phyloP scores from a whole-genome alignment of 1,284 basidiomycete species.

The Schizopora paradoxa region DNA sequence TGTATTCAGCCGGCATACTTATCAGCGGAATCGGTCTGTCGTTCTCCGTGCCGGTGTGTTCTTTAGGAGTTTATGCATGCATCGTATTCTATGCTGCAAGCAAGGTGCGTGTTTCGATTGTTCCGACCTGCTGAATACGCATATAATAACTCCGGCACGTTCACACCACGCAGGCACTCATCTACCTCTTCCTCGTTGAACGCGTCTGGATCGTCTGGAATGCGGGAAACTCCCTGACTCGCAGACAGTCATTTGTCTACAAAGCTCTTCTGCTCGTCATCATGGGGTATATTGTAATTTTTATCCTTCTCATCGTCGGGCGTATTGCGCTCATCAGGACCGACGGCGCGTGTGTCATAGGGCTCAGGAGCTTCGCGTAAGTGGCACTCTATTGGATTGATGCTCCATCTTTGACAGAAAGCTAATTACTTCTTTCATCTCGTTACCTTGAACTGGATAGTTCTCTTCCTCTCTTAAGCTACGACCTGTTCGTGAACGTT shows the following conservation, averaged over 20 bases:
- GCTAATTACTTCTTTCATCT: not conserved
- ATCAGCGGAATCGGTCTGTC: slow-evolving; percentile 15
- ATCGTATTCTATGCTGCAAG: slow-evolving; percentile 16
- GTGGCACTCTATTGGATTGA: slow-evolving; percentile 6
- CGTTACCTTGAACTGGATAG: slow-evolving; percentile 11
- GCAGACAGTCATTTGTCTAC: slow-evolving; percentile 32
- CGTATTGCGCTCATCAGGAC: slow-evolving; percentile 32
- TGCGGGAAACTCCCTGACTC: slow-evolving; percentile 15
- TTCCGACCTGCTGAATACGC: too few species aligned
- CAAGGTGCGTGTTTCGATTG: slow-evolving; percentile 13
- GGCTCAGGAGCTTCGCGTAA: slow-evolving; percentile 32
- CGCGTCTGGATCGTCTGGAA: slow-evolving; percentile 15
- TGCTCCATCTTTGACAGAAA: not conserved
- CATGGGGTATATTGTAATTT: slow-evolving; percentile 29
- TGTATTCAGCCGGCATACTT: slow-evolving; percentile 16
- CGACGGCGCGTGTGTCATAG: slow-evolving; percentile 39
- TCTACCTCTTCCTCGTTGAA: slow-evolving; percentile 17
- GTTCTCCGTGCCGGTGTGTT: slow-evolving; percentile 11
- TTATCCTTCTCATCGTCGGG: slow-evolving; percentile 32
- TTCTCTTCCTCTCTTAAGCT: slow-evolving; percentile 36
- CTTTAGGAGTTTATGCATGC: slow-evolving; percentile 13
- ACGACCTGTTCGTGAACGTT: slow-evolving; percentile 35
- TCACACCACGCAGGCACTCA: slow-evolving; percentile 11
- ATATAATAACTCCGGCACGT: too few species aligned
- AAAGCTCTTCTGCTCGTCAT: slow-evolving; percentile 28